Evolutionary conservation across 495 filamentous ascomycete genomes (phyloP), one percentile per base, ranked within the genome.

Genomic region (Penicillium samsonianum): DNA sequence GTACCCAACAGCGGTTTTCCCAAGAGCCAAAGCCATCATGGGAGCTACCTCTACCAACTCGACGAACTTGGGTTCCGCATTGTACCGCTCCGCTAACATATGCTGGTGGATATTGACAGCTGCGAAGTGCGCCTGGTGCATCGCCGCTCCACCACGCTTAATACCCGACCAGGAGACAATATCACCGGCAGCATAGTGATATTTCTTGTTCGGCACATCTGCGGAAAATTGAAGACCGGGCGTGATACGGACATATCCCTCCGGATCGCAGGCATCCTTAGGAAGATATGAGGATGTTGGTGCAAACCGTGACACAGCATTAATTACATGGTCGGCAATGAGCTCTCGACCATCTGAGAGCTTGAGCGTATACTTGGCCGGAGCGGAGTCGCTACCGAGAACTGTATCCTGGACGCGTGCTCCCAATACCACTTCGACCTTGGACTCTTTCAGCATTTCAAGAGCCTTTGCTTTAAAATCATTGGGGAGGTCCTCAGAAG

Each of bases 401-500:
- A 53, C n/a, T 53, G 50, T 53, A 5, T 53, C 50, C 25, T 53
- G 25, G 37, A 53, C 33, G 7, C 50, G 37, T 19, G 37, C 37
- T 5, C 50, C 50, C 25, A 53, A 5, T 1, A 53, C n/a, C 23
- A 63, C 72, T 12, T 84, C 73, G 9, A 87, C 82, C 26, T 78
- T 78, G 3, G 73, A 61, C 48, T 85, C 71, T 17, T 64, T 45
- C 0, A 83, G 63, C 0, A 85, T 56, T 7, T 75, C 67, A 3
- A 83, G 64, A 1, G 73, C 73, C 49, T 72, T 69, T 19, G 78
- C 73, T 57, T 82, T 84, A 62, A 83, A 79, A 10, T 82, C 82
- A 31, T 76, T 77, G 2, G 84, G 82, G 2, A 87, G 75, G 5
- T 77, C 74, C 68, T 87, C 84, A 0, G 81, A 75, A 0, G 82